phyloP scores from a whole-genome alignment of 306 rosid genomes.

The Gastrolobium villosum region DNA sequence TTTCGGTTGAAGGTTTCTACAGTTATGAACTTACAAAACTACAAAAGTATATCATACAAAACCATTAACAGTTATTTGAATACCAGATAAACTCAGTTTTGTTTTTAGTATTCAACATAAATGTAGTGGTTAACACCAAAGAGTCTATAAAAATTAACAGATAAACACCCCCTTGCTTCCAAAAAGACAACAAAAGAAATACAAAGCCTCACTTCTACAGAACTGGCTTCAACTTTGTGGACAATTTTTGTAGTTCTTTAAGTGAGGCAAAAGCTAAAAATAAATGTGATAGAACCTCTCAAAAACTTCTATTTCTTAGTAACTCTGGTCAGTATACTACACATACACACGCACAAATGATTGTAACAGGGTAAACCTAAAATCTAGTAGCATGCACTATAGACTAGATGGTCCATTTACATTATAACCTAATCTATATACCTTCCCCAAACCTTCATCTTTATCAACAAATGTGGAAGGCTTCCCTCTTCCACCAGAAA shows the following conservation, averaged over 20 bases:
- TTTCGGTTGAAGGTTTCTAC: conserved; percentile 35
- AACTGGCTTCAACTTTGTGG: conserved; percentile 34
- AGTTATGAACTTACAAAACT: conserved; percentile 25
- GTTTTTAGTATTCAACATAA: conserved; percentile 24
- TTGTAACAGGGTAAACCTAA: conserved; percentile 14
- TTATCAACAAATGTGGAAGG: conserved; percentile 67
- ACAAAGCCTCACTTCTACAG: not conserved
- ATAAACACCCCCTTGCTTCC: not conserved
- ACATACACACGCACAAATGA: not conserved
- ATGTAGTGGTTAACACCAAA: conserved; percentile 25
- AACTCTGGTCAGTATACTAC: not conserved
- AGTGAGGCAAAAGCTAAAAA: not conserved
- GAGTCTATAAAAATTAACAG: not conserved
- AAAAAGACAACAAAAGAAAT: conserved; percentile 11
- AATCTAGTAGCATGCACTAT: conserved; percentile 25
- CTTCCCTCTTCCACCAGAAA: conserved; percentile 77
- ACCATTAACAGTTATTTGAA: conserved; percentile 19
- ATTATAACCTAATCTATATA: conserved; percentile 48
- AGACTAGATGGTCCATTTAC: conserved; percentile 11
- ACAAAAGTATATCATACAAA: conserved; percentile 31
- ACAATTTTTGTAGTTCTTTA: not conserved
- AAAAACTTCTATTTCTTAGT: conserved; percentile 28
- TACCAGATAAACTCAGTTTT: conserved; percentile 15
- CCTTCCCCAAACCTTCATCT: conserved; percentile 93
- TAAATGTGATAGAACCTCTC: conserved; percentile 25